These are phyloP conservation scores for Whalleya microplaca DNA, from an alignment of 2,329 filamentous ascomycete genomes.

Conservation along the genomic window DNA sequence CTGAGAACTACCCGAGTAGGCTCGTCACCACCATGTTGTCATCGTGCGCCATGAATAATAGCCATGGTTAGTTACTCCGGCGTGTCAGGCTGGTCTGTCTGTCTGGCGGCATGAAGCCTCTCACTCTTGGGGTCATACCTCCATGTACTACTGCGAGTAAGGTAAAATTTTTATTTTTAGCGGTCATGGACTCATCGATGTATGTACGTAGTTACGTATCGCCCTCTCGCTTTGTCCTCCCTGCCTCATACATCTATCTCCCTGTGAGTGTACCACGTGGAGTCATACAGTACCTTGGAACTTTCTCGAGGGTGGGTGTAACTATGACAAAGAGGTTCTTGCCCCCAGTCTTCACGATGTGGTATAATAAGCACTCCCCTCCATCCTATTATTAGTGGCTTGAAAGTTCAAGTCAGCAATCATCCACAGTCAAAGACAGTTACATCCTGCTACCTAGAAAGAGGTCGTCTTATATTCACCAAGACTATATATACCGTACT, in stretches of 20 bases:
- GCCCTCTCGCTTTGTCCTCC: slow-evolving; percentile 20
- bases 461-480: not conserved
- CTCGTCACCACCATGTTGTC: slow-evolving; percentile 19
- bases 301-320: slow-evolving; percentile 25
- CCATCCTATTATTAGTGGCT: slow-evolving; percentile 6
- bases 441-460: not conserved
- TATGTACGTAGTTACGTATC: slow-evolving; percentile 24
- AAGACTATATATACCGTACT: not conserved
- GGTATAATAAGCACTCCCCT: slow-evolving; percentile 31
- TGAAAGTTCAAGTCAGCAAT: not conserved
- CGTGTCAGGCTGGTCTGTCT: no score
- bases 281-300: slow-evolving; percentile 19
- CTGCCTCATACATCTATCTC: no score
- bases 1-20: not conserved
- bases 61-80: not conserved
- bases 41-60: slow-evolving; percentile 5
- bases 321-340: slow-evolving; percentile 35
- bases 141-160: no score
- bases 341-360: slow-evolving; percentile 22
- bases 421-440: not conserved
- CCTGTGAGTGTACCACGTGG: slow-evolving; percentile 26
- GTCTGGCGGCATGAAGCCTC: not conserved
- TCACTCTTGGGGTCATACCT: slow-evolving; percentile 16
- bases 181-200: no score
- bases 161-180: no score